These are phyloP conservation scores for Psidium friedrichsthalianum DNA, from an alignment of 345 rosid species.

Conservation along the genomic window DNA sequence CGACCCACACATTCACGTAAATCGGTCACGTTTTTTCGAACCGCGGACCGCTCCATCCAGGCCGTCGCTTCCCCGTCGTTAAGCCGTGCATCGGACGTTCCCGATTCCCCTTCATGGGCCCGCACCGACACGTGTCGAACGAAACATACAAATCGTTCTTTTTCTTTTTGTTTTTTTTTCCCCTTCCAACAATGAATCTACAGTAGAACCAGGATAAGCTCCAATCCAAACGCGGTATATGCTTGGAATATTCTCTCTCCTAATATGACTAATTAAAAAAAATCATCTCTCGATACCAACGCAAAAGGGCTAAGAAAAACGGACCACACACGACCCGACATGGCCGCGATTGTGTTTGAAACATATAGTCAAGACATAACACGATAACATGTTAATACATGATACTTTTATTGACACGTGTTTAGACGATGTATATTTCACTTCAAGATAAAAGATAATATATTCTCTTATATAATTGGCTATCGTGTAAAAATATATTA, in stretches of 20 bases:
- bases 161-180: neutral
- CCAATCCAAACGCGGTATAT: constrained; percentile 20
- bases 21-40: too few species aligned
- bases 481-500: fast-evolving
- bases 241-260: constrained; percentile 19
- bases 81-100: neutral
- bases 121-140: neutral
- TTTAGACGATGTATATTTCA: fast-evolving
- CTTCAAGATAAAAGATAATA: neutral
- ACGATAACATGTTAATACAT: fast-evolving
- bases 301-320: fast-evolving
- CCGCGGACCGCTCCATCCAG: neutral
- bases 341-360: fast-evolving
- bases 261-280: neutral
- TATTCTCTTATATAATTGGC: neutral
- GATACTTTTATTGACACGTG: fast-evolving
- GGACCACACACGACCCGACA: fast-evolving
- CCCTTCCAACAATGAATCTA: neutral
- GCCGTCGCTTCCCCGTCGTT: neutral
- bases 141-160: neutral
- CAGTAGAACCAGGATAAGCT: neutral
- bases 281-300: neutral
- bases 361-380: neutral
- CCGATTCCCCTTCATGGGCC: neutral
- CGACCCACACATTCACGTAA: neutral